phyloP scores from a whole-genome alignment of 2,329 filamentous ascomycete species.

The Intubia oerlemansii region DNA sequence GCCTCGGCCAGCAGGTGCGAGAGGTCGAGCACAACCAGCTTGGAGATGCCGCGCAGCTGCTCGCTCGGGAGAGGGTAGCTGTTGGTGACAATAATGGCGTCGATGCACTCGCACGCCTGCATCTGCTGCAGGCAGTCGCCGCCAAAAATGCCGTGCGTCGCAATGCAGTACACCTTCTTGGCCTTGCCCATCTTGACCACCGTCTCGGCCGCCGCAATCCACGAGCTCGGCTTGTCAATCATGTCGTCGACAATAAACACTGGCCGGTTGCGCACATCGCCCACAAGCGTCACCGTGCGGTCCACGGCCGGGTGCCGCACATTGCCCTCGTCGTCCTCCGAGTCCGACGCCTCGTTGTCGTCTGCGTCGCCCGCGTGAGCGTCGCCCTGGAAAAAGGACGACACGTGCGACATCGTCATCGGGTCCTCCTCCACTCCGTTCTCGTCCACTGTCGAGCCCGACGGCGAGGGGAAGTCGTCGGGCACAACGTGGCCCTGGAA shows the following conservation, averaged over 20 bases:
- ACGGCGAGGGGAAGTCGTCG: constrained; percentile 71
- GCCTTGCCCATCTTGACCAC: constrained; percentile 83
- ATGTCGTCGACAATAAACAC: constrained; percentile 97
- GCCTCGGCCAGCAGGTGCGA: constrained; percentile 77
- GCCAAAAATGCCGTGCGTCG: constrained; percentile 87
- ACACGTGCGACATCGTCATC: constrained; percentile 63
- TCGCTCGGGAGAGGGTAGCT: constrained; percentile 78
- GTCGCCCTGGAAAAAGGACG: constrained; percentile 53
- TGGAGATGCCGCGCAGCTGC: constrained; percentile 48
- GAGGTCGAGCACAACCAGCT: constrained; percentile 76
- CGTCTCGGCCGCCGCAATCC: constrained; percentile 93
- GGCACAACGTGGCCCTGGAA: constrained; percentile 91
- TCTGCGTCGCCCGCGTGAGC: constrained; percentile 58
- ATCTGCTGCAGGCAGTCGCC: constrained; percentile 77
- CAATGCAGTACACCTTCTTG: constrained; percentile 92
- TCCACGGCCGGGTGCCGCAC: constrained; percentile 54
- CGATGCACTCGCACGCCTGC: constrained; percentile 81
- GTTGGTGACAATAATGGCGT: constrained; percentile 88
- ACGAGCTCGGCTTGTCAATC: constrained; percentile 92
- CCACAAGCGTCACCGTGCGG: constrained; percentile 93
- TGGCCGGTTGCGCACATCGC: constrained; percentile 69
- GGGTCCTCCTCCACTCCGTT: constrained; percentile 51
- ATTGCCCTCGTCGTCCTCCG: constrained; percentile 66
- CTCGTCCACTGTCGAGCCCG: constrained; percentile 45
- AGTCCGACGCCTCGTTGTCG: constrained; percentile 42